Conservation (phyloP, 2,329 filamentous ascomycete species). For the Penicillium sp. region DNA sequence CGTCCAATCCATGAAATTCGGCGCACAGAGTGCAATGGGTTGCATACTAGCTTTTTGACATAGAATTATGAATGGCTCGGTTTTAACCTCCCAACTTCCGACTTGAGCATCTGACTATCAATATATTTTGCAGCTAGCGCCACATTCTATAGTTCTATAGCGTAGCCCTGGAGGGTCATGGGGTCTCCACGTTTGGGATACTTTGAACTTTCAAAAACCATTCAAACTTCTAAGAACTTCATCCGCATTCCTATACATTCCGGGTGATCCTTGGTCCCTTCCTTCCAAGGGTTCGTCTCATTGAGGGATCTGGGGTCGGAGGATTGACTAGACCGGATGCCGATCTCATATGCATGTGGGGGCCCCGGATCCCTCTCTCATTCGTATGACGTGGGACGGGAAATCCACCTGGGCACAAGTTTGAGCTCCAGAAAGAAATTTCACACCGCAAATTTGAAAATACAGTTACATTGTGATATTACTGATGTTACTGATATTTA, state of each 20-base stretch:
- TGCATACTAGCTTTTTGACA: background rate
- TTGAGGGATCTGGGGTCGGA: background rate
- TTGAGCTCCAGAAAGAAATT: background rate
- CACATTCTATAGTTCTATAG: background rate
- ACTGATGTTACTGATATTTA: too few species aligned
- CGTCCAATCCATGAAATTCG: background rate
- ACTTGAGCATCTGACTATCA: constrained; percentile 3
- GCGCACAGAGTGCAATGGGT: background rate
- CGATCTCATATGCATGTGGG: constrained; percentile 3
- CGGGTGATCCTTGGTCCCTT: too few species aligned
- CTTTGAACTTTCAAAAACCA: background rate
- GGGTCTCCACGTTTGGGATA: background rate
- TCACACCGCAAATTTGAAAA: background rate
- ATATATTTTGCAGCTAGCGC: background rate
- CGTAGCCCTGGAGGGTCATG: background rate
- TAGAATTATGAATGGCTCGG: constrained; percentile 2
- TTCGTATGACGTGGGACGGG: background rate
- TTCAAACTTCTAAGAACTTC: background rate
- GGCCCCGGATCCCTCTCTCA: background rate
- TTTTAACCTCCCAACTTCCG: background rate
- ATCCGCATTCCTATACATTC: background rate
- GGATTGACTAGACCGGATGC: background rate
- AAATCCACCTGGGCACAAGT: background rate
- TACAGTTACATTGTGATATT: too few species aligned
- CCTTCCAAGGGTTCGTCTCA: background rate